Evolutionary conservation across 805 yeast genomes (phyloP), one percentile per base, ranked within the genome.

Genomic region (Candida sphagnicola): DNA sequence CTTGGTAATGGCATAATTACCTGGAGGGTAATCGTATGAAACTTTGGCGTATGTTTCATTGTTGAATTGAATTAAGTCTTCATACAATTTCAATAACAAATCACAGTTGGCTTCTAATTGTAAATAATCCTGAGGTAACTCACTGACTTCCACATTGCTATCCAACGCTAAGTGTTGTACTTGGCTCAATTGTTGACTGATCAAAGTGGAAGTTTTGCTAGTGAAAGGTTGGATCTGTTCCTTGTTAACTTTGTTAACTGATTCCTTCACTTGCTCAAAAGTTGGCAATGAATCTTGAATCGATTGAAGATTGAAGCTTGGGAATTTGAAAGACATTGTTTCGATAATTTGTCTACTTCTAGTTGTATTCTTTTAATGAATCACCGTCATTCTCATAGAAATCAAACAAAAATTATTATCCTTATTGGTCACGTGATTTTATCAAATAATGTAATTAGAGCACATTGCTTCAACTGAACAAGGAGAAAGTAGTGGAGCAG

Each of bases 1-100:
- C 56, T 82, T 82, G 50, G 49, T 50, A 35, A 68, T 45, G 3
- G 73, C 64, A 18, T 62, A 57, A 59, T 65, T 67, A 5, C 70
- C 73, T 38, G 93, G 91, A 18, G 95, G 95, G 51, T 83, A 85
- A 57, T 85, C 95, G 56, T 85, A 85, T 35, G 85, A 76, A 49
- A 82, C 84, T 44, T 82, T 77, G 51, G 76, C 87, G 54, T 78
- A 85, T 30, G 89, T 85, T 35, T 66, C 70, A 43, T 58, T 55
- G 45, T 66, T 62, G 51, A 57, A 59, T 17, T 58, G 67, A 42
- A 68, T 65, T 49, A 68, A 61, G 46, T 68, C 74, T 35, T 71
- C 78, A 62, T 82, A 80, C 42, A 80, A 74, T 35, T 68, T 70
- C 56, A 78, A 77, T 48, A 84, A 65, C 37, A 77, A 69, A 56